Conservation (phyloP, 805 yeast species). For the Kodamaea lidongshanica region DNA sequence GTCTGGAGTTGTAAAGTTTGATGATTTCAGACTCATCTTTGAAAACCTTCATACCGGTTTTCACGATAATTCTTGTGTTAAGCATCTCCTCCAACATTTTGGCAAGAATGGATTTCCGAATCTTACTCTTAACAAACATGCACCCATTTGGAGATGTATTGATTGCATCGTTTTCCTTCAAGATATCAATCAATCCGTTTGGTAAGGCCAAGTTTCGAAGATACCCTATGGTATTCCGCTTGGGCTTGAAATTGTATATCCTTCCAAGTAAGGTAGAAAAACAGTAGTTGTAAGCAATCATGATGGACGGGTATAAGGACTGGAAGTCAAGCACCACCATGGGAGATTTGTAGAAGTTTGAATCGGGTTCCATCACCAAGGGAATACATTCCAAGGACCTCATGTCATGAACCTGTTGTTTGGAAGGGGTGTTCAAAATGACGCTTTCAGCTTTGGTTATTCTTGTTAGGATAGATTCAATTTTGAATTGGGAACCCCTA, state of each 20-base stretch:
- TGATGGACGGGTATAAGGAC: constrained; percentile 85
- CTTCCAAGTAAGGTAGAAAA: constrained; percentile 68
- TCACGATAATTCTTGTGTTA: constrained; percentile 73
- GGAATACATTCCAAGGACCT: constrained; percentile 85
- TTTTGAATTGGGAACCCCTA: constrained; percentile 91
- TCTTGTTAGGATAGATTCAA: constrained; percentile 75
- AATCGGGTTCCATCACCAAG: constrained; percentile 84
- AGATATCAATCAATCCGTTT: constrained; percentile 48
- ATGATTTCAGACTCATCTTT: constrained; percentile 42
- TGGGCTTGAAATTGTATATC: constrained; percentile 45
- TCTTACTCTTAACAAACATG: constrained; percentile 59
- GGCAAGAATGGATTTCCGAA: constrained; percentile 69
- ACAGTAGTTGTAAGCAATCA: constrained; percentile 88
- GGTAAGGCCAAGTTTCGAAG: constrained; percentile 41
- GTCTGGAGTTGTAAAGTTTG: constrained; percentile 65
- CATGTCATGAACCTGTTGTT: constrained; percentile 74
- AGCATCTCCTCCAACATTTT: constrained; percentile 81
- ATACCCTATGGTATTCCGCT: constrained; percentile 50
- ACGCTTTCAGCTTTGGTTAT: constrained; percentile 72
- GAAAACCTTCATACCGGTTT: constrained; percentile 59
- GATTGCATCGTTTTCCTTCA: constrained; percentile 45
- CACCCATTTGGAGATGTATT: constrained; percentile 83
- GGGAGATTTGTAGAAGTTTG: constrained; percentile 82
- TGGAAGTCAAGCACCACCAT: constrained; percentile 88
- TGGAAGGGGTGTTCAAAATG: constrained; percentile 71